These are phyloP conservation scores for Aquilaria malaccensis DNA, from an alignment of 345 rosid species.

Conservation along the genomic window DNA sequence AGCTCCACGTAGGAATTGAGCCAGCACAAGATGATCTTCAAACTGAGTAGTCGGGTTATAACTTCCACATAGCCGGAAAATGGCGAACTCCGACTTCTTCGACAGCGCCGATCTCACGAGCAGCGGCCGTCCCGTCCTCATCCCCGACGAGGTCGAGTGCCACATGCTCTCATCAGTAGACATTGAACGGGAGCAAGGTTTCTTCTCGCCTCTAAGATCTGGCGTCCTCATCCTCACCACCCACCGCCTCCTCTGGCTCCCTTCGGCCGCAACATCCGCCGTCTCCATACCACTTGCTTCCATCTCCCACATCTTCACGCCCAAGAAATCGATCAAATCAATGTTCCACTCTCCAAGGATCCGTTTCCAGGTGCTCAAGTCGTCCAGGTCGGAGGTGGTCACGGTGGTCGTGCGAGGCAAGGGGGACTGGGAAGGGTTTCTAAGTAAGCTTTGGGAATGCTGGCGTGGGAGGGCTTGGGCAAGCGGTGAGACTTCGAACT, in stretches of 20 bases:
- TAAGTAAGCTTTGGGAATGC: constrained; percentile 67
- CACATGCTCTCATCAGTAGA: constrained; percentile 74
- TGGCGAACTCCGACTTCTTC: constrained; percentile 17
- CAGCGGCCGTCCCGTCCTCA: constrained; percentile 80
- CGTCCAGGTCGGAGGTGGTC: constrained; percentile 44
- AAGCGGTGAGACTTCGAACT: constrained; percentile 23
- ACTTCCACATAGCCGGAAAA: too few species aligned
- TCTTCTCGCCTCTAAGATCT: constrained; percentile 38
- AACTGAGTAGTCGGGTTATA: too few species aligned
- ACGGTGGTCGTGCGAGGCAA: constrained; percentile 72
- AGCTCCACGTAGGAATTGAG: too few species aligned
- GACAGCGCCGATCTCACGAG: constrained; percentile 42
- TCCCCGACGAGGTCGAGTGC: constrained; percentile 61
- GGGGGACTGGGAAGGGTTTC: constrained; percentile 72
- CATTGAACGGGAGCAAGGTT: constrained; percentile 54
- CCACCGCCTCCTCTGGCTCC: constrained; percentile 88
- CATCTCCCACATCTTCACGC: constrained; percentile 46
- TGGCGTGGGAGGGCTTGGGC: constrained; percentile 89
- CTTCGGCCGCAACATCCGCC: constrained; percentile 32
- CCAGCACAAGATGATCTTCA: too few species aligned
- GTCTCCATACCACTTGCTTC: constrained; percentile 39
- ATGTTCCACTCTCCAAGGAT: constrained; percentile 83
- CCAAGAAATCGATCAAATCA: constrained; percentile 64
- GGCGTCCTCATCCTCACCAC: constrained; percentile 75
- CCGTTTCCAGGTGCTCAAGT: constrained; percentile 55